Evolutionary conservation across 2,329 filamentous ascomycete genomes (phyloP).

Genomic region (Clonostachys rosea): DNA sequence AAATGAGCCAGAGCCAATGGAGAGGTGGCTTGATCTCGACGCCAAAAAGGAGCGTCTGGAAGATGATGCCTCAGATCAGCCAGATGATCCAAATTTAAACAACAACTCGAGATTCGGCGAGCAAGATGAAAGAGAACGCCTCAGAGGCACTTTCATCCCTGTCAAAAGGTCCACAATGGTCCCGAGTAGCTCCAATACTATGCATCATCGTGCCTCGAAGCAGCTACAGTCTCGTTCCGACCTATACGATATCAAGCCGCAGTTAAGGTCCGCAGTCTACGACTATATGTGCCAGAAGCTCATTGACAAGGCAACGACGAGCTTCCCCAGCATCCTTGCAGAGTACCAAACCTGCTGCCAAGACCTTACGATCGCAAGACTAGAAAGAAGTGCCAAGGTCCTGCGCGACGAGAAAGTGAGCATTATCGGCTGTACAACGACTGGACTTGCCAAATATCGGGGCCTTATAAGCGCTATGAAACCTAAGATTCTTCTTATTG

Average conservation of each 20-base stretch:
- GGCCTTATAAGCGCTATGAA: constrained; percentile 60
- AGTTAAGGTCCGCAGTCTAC: constrained; percentile 61
- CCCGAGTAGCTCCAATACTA: too few relatives aligned
- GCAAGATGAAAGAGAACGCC: constrained; percentile 37
- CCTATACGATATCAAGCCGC: constrained; percentile 53
- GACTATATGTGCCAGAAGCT: constrained; percentile 53
- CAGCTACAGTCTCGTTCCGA: constrained; percentile 20
- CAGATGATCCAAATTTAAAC: too few relatives aligned
- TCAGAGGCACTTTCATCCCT: constrained; percentile 42
- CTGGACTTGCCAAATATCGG: constrained; percentile 77
- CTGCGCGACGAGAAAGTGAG: constrained; percentile 30
- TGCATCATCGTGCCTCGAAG: too few relatives aligned
- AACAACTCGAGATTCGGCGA: neutral
- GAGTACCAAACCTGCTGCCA: constrained; percentile 44
- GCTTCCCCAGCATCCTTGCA: constrained; percentile 43
- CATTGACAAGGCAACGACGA: constrained; percentile 37
- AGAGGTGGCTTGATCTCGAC: neutral
- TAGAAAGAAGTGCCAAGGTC: constrained; percentile 48
- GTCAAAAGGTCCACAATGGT: neutral
- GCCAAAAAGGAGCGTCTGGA: neutral
- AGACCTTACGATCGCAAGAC: constrained; percentile 51
- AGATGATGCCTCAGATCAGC: neutral
- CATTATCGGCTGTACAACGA: constrained; percentile 68
- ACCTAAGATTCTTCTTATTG: constrained; percentile 67
- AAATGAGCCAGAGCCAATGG: neutral